Conservation (phyloP, 768 basidiomycete species). For the Podaxis sp. region DNA sequence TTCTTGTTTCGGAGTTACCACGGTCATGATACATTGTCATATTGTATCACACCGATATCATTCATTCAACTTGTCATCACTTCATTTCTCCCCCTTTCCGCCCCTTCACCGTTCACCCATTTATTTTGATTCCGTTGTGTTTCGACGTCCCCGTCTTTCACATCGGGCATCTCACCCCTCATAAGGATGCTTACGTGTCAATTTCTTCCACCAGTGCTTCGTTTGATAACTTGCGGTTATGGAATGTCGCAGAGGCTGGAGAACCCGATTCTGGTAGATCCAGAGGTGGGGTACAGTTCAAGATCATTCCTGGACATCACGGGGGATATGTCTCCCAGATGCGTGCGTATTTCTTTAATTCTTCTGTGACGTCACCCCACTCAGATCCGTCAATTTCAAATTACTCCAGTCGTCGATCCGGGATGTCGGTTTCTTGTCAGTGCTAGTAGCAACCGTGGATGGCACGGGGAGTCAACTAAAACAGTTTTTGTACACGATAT, state of each 20-base stretch:
- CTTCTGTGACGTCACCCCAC: neutral
- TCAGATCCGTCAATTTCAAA: neutral
- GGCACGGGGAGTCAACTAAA: conserved; percentile 88
- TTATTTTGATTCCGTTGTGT: neutral
- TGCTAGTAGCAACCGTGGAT: conserved; percentile 91
- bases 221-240: conserved; percentile 88
- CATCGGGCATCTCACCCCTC: neutral
- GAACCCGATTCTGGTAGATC: conserved; percentile 65
- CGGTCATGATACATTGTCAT: neutral
- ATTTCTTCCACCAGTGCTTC: conserved; percentile 62
- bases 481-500: conserved; percentile 93
- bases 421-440: conserved; percentile 84
- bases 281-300: conserved; percentile 80
- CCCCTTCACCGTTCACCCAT: neutral
- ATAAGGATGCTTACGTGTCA: conserved; percentile 9
- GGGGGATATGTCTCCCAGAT: conserved; percentile 93
- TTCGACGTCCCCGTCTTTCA: neutral
- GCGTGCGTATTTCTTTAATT: conserved; percentile 52
- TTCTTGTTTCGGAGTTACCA: neutral
- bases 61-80: conserved; percentile 10
- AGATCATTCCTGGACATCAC: conserved; percentile 94
- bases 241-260: conserved; percentile 84
- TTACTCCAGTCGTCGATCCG: conserved; percentile 74
- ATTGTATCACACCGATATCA: neutral
- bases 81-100: neutral